A percentile compares a stretch with the other conserved stretches of the same genome.
phyloP scores from a whole-genome alignment of 306 rosid genomes.

The Quercus rubra region DNA sequence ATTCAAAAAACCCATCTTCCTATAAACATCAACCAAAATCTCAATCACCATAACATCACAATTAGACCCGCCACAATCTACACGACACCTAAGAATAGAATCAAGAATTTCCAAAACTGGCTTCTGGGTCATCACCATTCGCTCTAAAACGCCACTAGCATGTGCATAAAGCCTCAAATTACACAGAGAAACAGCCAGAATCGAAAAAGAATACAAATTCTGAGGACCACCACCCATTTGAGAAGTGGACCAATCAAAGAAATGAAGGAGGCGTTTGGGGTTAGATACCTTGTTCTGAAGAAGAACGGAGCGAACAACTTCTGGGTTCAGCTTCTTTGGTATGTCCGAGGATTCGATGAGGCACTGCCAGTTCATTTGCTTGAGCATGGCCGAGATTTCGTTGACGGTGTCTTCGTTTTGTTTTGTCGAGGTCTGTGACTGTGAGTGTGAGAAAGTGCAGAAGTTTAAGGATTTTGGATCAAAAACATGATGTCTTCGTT shows the following conservation, averaged over 20 bases:
- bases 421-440: background rate
- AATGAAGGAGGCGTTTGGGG: slow-evolving; percentile 34
- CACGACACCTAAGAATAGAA: slow-evolving; percentile 28
- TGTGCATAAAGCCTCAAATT: slow-evolving; percentile 26
- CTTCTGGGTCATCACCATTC: slow-evolving; percentile 31
- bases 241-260: slow-evolving; percentile 34
- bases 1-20: slow-evolving; percentile 27
- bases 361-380: slow-evolving; percentile 27
- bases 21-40: slow-evolving; percentile 34
- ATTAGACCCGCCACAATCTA: slow-evolving; percentile 18
- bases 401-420: slow-evolving; percentile 6
- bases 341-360: slow-evolving; percentile 16
- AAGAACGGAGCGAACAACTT: slow-evolving; percentile 32
- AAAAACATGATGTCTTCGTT: background rate
- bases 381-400: slow-evolving; percentile 30
- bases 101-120: slow-evolving; percentile 33
- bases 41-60: slow-evolving; percentile 32
- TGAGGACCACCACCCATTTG: slow-evolving; percentile 35
- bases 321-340: slow-evolving; percentile 34
- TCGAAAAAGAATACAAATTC: slow-evolving; percentile 32
- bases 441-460: slow-evolving; percentile 9
- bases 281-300: slow-evolving; percentile 19
- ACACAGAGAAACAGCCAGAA: slow-evolving; percentile 45
- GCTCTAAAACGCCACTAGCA: slow-evolving; percentile 32
- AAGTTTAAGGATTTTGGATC: background rate